These are phyloP conservation scores for Globisporangium nagaii DNA, from an alignment of 352 stramenopile genomes.

Conservation along the genomic window DNA sequence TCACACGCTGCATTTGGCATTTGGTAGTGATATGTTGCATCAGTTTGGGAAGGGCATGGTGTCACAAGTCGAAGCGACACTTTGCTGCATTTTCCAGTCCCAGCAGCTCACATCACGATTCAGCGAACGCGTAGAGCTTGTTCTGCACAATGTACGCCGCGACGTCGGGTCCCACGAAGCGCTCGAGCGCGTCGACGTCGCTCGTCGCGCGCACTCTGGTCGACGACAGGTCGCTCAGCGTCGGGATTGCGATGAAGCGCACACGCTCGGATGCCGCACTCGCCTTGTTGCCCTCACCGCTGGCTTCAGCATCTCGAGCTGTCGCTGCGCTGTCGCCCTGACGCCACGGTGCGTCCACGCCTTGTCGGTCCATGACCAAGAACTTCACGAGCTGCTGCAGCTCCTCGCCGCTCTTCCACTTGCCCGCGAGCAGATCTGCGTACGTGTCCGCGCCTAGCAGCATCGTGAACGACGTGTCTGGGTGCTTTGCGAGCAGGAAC, in stretches of 20 bases:
- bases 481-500: conserved; percentile 37
- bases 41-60: not conserved
- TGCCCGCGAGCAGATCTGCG: conserved; percentile 68
- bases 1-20: too few relatives aligned
- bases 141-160: conserved; percentile 73
- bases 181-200: conserved; percentile 30
- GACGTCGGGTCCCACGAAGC: conserved; percentile 45
- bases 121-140: conserved; percentile 69
- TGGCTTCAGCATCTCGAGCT: too few relatives aligned
- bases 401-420: conserved; percentile 84
- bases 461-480: conserved; percentile 60
- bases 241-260: conserved; percentile 46
- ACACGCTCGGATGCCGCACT: conserved; percentile 18
- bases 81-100: too few relatives aligned
- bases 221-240: conserved; percentile 71
- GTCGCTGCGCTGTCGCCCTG: too few relatives aligned
- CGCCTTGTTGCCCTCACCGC: not conserved
- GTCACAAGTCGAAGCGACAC: too few relatives aligned
- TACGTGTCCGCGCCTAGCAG: conserved; percentile 83
- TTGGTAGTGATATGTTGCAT: too few relatives aligned
- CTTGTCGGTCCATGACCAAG: conserved; percentile 67
- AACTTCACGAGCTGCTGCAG: conserved; percentile 61
- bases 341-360: conserved; percentile 36
- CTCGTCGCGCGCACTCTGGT: conserved; percentile 44
- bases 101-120: conserved; percentile 1